phyloP scores from a whole-genome alignment of 1,284 basidiomycete species.

The Cryptococcus depauperatus region DNA sequence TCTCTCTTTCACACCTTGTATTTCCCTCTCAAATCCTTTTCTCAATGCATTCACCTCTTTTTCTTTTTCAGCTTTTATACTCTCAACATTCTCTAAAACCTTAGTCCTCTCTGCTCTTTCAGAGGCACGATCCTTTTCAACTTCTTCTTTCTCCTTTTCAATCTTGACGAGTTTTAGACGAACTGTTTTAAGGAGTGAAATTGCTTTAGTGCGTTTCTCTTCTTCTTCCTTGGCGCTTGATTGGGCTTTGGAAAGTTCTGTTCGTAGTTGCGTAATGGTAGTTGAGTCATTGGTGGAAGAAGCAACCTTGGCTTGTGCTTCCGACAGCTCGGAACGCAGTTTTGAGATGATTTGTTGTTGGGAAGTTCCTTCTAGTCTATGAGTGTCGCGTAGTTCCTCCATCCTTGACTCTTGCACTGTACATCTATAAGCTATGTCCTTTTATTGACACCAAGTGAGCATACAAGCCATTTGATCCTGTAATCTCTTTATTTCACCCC shows the following conservation, averaged over 20 bases:
- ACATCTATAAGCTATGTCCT: not conserved
- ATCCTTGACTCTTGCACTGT: constrained; percentile 73
- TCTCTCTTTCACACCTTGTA: constrained; percentile 55
- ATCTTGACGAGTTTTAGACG: constrained; percentile 83
- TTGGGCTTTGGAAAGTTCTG: constrained; percentile 58
- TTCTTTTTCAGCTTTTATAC: constrained; percentile 57
- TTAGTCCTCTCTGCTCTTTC: constrained; percentile 55
- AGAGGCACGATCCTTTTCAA: constrained; percentile 53
- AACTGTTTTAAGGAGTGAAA: constrained; percentile 82
- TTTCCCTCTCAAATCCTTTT: constrained; percentile 69
- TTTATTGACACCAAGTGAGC: constrained; percentile 20
- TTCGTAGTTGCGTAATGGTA: constrained; percentile 53
- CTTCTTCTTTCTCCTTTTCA: constrained; percentile 81
- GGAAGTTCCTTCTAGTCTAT: constrained; percentile 65
- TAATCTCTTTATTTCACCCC: constrained; percentile 59
- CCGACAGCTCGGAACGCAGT: constrained; percentile 59
- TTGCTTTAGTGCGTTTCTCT: constrained; percentile 88
- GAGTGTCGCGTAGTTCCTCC: constrained; percentile 73
- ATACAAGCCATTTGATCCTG: constrained; percentile 63
- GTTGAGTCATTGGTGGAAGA: constrained; percentile 48
- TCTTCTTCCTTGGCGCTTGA: constrained; percentile 75
- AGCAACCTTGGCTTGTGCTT: constrained; percentile 56
- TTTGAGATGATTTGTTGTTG: constrained; percentile 64
- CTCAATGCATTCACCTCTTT: constrained; percentile 58
- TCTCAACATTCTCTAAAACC: constrained; percentile 43